Conservation (phyloP, 2,329 filamentous ascomycete species). For the Verticillium longisporum region DNA sequence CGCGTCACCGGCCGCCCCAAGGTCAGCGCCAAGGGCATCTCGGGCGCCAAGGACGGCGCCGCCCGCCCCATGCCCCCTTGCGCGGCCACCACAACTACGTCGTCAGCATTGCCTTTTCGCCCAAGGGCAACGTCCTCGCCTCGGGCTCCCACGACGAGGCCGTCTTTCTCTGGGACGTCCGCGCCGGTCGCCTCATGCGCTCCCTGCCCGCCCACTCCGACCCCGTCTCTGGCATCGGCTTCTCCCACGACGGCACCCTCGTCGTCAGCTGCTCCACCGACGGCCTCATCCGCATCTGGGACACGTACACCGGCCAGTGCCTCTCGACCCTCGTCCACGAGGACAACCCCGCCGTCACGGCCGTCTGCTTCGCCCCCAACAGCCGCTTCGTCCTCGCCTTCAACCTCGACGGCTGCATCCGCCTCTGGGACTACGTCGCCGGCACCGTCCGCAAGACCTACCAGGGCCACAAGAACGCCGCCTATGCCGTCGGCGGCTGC, state of each 20-base stretch:
- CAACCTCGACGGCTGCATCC: slow-evolving; percentile 82
- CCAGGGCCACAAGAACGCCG: slow-evolving; percentile 80
- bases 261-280: slow-evolving; percentile 89
- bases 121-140: slow-evolving; percentile 94
- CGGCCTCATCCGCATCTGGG: slow-evolving; percentile 90
- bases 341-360: slow-evolving; percentile 84
- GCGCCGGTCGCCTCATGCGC: slow-evolving; percentile 80
- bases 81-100: slow-evolving; percentile 94
- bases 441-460: slow-evolving; percentile 95
- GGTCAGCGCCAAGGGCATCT: slow-evolving; percentile 29
- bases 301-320: slow-evolving; percentile 91
- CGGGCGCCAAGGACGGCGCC: slow-evolving; percentile 10
- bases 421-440: slow-evolving; percentile 91
- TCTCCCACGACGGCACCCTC: slow-evolving; percentile 85
- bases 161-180: slow-evolving; percentile 93
- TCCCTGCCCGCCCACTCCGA: slow-evolving; percentile 91
- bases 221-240: slow-evolving; percentile 88
- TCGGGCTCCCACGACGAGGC: slow-evolving; percentile 96
- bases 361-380: slow-evolving; percentile 89
- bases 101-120: slow-evolving; percentile 90
- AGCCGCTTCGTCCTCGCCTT: slow-evolving; percentile 89
- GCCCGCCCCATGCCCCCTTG: slow-evolving; percentile 44
- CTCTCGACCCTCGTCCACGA: slow-evolving; percentile 92
- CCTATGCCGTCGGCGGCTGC: slow-evolving; percentile 76
- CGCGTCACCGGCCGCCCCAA: slow-evolving; percentile 52